Conservation (phyloP, 208 protist genomes). For the Kentomonas sorsogonicus region DNA sequence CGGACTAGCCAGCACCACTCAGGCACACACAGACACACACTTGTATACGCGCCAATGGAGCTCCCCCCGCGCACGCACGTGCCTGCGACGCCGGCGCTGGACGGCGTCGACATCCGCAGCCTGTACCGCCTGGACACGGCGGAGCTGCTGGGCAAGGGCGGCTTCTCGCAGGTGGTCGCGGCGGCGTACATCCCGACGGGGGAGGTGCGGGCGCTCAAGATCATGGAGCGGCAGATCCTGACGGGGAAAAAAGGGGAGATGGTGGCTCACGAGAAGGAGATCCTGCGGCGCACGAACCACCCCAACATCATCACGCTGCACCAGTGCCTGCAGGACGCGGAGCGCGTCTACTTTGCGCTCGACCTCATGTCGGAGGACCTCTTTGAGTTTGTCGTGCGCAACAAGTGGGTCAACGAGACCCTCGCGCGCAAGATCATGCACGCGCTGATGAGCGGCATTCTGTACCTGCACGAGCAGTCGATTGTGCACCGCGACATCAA, state of each 20-base stretch:
- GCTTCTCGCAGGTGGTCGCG: constrained; percentile 74
- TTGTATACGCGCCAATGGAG: background rate
- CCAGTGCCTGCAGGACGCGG: constrained; percentile 58
- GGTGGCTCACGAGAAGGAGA: constrained; percentile 84
- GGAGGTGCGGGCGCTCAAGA: constrained; percentile 72
- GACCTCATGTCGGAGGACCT: constrained; percentile 83
- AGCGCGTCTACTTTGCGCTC: constrained; percentile 77
- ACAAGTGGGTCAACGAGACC: constrained; percentile 59
- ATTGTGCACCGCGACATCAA: constrained; percentile 89
- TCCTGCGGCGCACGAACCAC: constrained; percentile 71
- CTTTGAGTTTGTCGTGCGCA: constrained; percentile 81
- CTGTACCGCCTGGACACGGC: constrained; percentile 63
- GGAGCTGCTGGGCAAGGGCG: constrained; percentile 63
- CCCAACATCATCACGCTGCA: constrained; percentile 80
- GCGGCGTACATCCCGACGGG: constrained; percentile 51
- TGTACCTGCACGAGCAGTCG: constrained; percentile 76
- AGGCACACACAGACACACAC: no score
- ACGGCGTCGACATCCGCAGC: constrained; percentile 47
- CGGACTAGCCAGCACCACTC: no score
- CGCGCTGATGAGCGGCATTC: constrained; percentile 52
- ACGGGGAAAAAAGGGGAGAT: constrained; percentile 75
- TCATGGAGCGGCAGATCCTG: constrained; percentile 55
- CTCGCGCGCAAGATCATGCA: constrained; percentile 66
- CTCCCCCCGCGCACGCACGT: constrained; percentile 42
- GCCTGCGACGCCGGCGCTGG: constrained; percentile 63